phyloP scores from a whole-genome alignment of 352 stramenopile species.

The Chrysophaeum taylorii region DNA sequence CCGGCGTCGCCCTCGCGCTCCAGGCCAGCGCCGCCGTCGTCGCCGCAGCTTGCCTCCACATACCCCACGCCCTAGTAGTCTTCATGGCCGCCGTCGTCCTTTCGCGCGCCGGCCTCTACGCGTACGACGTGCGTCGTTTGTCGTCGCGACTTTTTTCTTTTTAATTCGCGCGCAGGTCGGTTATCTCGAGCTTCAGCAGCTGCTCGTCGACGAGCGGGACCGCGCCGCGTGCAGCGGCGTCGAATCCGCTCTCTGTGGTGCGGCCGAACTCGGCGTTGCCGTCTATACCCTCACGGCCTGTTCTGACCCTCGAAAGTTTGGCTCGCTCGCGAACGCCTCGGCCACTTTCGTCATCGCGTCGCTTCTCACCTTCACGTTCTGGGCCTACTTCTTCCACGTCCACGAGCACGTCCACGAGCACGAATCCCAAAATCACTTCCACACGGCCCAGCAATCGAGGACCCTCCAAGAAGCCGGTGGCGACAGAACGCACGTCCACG shows the following conservation, averaged over 20 bases:
- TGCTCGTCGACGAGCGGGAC: slow-evolving; percentile 27
- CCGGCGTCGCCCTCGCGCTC: not conserved
- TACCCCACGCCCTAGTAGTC: not conserved
- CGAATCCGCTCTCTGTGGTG: slow-evolving; percentile 24
- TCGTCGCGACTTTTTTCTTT: too few species aligned
- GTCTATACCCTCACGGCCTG: slow-evolving; percentile 21
- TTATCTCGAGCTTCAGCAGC: slow-evolving; percentile 30
- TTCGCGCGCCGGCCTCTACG: slow-evolving; percentile 26
- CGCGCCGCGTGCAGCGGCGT: slow-evolving; percentile 24
- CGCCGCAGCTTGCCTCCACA: not conserved
- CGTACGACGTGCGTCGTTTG: too few species aligned
- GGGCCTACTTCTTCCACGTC: not conserved
- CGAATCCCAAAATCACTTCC: not conserved
- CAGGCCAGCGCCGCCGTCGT: not conserved
- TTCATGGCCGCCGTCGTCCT: slow-evolving; percentile 27
- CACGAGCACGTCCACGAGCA: not conserved
- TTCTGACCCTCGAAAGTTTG: not conserved
- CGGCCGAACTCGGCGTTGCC: slow-evolving; percentile 23
- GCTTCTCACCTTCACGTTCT: not conserved
- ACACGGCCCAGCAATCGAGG: not conserved
- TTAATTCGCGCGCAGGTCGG: too few species aligned
- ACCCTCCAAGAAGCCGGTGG: not conserved
- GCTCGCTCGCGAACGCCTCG: not conserved
- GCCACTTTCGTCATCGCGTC: not conserved
- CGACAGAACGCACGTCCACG: not conserved